Percentiles rank a stretch among this genome's conserved stretches.
phyloP scores from a whole-genome alignment of 371 early-diverging fungal genomes.

The Mucor mucedo region DNA sequence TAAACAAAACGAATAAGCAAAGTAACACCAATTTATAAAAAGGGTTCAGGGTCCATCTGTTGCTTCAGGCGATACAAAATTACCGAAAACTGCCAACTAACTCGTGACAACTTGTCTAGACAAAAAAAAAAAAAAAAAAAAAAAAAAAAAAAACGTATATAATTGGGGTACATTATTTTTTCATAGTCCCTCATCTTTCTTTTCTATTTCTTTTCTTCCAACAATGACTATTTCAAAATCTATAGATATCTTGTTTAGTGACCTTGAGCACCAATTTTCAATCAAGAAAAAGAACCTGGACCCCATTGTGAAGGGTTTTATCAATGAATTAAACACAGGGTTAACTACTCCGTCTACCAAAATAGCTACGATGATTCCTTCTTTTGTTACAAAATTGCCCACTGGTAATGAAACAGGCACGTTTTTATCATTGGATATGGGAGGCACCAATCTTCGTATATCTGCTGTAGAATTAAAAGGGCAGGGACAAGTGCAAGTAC shows the following conservation, averaged over 20 bases:
- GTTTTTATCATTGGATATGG: conserved; percentile 89
- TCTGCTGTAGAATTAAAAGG: conserved; percentile 45
- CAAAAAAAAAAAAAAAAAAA: not conserved
- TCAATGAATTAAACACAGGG: conserved; percentile 40
- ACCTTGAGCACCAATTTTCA: conserved; percentile 20
- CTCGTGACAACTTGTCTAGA: not conserved
- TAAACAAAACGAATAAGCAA: not conserved
- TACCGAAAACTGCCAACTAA: not conserved
- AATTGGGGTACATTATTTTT: not conserved
- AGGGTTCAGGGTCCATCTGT: not conserved
- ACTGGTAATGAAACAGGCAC: conserved; percentile 82
- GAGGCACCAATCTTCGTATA: conserved; percentile 91
- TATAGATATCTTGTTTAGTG: conserved; percentile 3
- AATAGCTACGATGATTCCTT: conserved; percentile 70
- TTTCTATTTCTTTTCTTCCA: not conserved
- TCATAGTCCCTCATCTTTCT: not conserved
- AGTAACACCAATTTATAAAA: not conserved
- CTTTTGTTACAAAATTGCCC: conserved; percentile 81
- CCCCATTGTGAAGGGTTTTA: conserved; percentile 51
- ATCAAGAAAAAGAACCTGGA: conserved; percentile 46
- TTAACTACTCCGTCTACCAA: conserved; percentile 31
- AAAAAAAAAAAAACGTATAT: not conserved
- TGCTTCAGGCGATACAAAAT: not conserved
- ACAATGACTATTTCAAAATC: conserved; percentile 4
- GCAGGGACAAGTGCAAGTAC: conserved; percentile 48